These are phyloP conservation scores for Gillenia trifoliata DNA, from an alignment of 306 rosid species.

Conservation along the genomic window DNA sequence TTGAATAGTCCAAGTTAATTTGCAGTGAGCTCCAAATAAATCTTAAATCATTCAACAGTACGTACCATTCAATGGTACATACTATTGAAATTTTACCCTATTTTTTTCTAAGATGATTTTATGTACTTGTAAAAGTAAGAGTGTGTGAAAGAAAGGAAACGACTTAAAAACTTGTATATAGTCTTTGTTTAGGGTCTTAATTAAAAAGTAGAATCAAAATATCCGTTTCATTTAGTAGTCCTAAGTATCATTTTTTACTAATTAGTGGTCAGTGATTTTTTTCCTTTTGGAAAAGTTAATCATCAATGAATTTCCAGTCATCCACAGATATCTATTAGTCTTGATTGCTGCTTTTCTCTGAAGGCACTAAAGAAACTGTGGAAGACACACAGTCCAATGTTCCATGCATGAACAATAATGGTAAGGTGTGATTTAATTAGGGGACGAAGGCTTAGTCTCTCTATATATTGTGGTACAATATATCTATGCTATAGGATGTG, in stretches of 20 bases:
- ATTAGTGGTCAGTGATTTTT: neutral
- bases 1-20: too few relatives aligned
- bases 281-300: neutral
- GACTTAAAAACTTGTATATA: neutral
- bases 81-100: too few relatives aligned
- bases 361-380: neutral
- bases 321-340: neutral
- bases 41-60: too few relatives aligned
- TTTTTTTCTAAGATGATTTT: too few relatives aligned
- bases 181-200: neutral
- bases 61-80: too few relatives aligned
- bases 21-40: too few relatives aligned
- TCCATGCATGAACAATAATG: neutral
- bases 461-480: neutral
- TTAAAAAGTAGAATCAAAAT: neutral
- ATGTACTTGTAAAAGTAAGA: neutral
- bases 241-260: neutral
- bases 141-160: neutral
- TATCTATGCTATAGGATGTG: neutral
- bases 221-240: neutral
- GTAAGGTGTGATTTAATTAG: neutral
- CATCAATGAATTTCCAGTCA: neutral
- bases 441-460: neutral
- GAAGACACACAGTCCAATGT: neutral
- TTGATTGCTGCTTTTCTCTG: neutral